Evolutionary conservation across 768 basidiomycete genomes (phyloP).

Genomic region (Harrya chromipes): DNA sequence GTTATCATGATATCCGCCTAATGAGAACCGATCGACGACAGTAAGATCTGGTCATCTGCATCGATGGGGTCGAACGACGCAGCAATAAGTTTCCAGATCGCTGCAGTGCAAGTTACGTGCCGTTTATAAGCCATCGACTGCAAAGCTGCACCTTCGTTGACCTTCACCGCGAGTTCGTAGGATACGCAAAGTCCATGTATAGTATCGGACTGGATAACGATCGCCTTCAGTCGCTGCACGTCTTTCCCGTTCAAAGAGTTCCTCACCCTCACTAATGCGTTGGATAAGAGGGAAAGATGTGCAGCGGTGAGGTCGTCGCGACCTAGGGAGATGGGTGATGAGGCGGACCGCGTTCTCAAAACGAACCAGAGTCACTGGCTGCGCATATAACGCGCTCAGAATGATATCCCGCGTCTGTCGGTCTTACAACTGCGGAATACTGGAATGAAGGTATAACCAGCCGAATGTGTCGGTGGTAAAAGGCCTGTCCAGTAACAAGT

Average conservation of each 20-base stretch:
- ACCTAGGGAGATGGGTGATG: conserved; percentile 34
- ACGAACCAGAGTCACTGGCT: conserved; percentile 22
- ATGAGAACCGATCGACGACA: conserved; percentile 39
- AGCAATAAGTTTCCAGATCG: conserved; percentile 39
- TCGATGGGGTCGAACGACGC: conserved; percentile 36
- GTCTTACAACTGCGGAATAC: conserved; percentile 20
- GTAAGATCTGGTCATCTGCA: conserved; percentile 36
- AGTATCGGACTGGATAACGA: conserved; percentile 34
- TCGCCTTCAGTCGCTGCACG: conserved; percentile 37
- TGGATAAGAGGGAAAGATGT: conserved; percentile 39
- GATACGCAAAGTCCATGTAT: conserved; percentile 37
- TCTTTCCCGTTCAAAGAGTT: conserved; percentile 30
- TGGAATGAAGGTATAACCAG: conserved; percentile 41
- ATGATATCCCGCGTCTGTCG: conserved; percentile 32
- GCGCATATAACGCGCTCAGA: conserved; percentile 30
- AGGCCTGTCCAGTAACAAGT: conserved; percentile 7
- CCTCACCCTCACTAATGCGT: conserved; percentile 32
- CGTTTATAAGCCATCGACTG: neutral
- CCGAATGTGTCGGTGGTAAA: conserved; percentile 35
- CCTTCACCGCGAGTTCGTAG: conserved; percentile 16
- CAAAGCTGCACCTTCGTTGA: conserved; percentile 35
- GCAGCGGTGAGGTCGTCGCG: conserved; percentile 24
- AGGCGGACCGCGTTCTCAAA: conserved; percentile 39
- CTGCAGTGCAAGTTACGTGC: conserved; percentile 30
- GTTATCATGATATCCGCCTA: conserved; percentile 36